Evolutionary conservation across 768 basidiomycete genomes (phyloP), one percentile per base, ranked within the genome.

Genomic region (Lepiota subincarnata): DNA sequence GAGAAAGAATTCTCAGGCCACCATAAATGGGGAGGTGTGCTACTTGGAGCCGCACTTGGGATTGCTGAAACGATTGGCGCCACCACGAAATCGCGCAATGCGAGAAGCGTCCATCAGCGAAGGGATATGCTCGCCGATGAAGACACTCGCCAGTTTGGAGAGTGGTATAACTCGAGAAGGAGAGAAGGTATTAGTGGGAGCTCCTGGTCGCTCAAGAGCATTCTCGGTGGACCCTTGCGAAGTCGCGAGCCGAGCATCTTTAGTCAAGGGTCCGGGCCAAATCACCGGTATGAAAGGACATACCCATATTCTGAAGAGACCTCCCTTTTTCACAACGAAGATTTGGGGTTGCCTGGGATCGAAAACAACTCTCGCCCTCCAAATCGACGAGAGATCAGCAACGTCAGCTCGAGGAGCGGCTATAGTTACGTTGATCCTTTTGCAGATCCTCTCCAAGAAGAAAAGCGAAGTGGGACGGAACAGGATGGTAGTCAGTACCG

Each of bases 91-190:
- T 61, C 66, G 42, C 64, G 62, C 36, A 64, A 57, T 35, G 55
- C 61, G 19, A 58, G 64, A 43, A 60, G 64, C 55, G 50, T 63
- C 47, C 58, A 60, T 19, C 60, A 73, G 50, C 75, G 88, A 26
- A 75, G 78, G 26, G 87, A 91, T 63, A 89, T 91, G 79, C 77
- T 90, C 31, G 86, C 82, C 3, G 87, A 92, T 50, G 89, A 90
- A 66, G 89, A 90, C 60, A 73, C 76, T 1, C 72, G 75, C 7
- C 76, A 81, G 13, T 81, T 86, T 58, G 67, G 68, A 12, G 68
- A 68, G 18, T 73, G 71, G 69, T 73, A 72, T 40, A 66, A 68
- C 53, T 56, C 61, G 6, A 61, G 63, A 36, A 60, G 66, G 16
- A 68, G 72, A 26, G 75, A 77, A 52, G 73, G 69, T 7, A 73